Percentiles rank a stretch among this genome's conserved stretches.
phyloP scores from a whole-genome alignment of 371 early-diverging fungal genomes.

The Syncephalastrum racemosum region DNA sequence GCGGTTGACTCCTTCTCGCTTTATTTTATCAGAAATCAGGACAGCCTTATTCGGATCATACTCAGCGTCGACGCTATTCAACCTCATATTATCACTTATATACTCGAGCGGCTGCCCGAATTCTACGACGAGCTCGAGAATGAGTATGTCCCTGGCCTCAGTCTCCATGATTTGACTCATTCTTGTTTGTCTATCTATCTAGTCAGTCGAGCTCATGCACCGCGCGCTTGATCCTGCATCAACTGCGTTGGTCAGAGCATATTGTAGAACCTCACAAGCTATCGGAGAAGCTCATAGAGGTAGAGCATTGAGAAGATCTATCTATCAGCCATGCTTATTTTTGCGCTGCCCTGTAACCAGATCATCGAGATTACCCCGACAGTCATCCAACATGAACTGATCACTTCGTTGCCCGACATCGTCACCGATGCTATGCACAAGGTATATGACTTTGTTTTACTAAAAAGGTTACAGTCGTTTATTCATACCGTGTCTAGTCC shows the following conservation, averaged over 20 bases:
- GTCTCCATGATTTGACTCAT: background rate
- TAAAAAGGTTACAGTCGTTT: background rate
- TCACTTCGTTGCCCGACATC: slow-evolving; percentile 74
- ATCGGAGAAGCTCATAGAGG: slow-evolving; percentile 70
- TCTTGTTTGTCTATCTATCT: background rate
- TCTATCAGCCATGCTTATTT: background rate
- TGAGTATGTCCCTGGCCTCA: slow-evolving; percentile 22
- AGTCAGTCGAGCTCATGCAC: slow-evolving; percentile 52
- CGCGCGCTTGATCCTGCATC: slow-evolving; percentile 70
- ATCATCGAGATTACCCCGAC: slow-evolving; percentile 64
- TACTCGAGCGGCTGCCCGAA: slow-evolving; percentile 68
- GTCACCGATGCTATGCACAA: slow-evolving; percentile 75
- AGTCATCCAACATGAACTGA: slow-evolving; percentile 75
- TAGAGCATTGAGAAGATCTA: slow-evolving; percentile 11
- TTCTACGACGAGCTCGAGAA: slow-evolving; percentile 62
- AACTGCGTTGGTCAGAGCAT: slow-evolving; percentile 79
- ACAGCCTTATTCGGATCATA: slow-evolving; percentile 64
- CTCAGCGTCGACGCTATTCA: slow-evolving; percentile 67
- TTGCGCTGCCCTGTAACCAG: slow-evolving; percentile 22
- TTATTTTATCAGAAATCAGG: slow-evolving; percentile 19
- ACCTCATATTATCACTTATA: slow-evolving; percentile 52
- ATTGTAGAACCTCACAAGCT: slow-evolving; percentile 64
- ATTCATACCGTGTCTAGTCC: slow-evolving; percentile 21
- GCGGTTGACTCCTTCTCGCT: background rate
- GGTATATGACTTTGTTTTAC: slow-evolving; percentile 23